phyloP scores from a whole-genome alignment of 345 rosid species.

The Gossypium anomalum region DNA sequence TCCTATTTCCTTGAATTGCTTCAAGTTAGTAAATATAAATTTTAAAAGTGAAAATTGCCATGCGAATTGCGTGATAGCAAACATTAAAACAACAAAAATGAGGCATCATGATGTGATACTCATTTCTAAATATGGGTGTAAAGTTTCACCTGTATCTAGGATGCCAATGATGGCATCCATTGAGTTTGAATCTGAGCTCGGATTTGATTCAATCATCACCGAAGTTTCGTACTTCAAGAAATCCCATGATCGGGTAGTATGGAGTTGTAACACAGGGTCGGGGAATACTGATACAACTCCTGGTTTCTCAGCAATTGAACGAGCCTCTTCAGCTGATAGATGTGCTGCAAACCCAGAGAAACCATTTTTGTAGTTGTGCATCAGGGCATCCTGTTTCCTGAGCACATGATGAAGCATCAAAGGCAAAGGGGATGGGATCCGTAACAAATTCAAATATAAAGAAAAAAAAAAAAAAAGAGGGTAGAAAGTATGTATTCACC shows the following conservation, averaged over 20 bases:
- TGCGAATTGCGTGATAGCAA: not conserved
- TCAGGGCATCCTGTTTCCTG: slow-evolving; percentile 45
- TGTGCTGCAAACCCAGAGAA: slow-evolving; percentile 81
- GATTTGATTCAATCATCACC: slow-evolving; percentile 36
- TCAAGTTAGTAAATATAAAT: not conserved
- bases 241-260: slow-evolving; percentile 96
- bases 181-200: slow-evolving; percentile 31
- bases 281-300: slow-evolving; percentile 76
- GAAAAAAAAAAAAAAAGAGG: not conserved
- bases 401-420: not conserved
- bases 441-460: not conserved
- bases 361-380: slow-evolving; percentile 50
- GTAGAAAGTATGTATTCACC: slow-evolving; percentile 22
- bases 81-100: not conserved
- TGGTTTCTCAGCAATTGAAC: slow-evolving; percentile 38
- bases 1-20: slow-evolving; percentile 29
- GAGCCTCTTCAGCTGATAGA: slow-evolving; percentile 64
- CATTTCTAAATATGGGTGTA: not conserved
- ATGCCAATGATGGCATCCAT: slow-evolving; percentile 59
- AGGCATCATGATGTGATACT: not conserved
- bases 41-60: not conserved
- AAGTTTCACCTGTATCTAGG: slow-evolving; percentile 57
- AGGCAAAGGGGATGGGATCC: not conserved
- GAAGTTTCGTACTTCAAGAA: slow-evolving; percentile 64
- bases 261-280: slow-evolving; percentile 55